Evolutionary conservation across 2,329 filamentous ascomycete genomes (phyloP).

Genomic region (Neoarthrinium moseri): DNA sequence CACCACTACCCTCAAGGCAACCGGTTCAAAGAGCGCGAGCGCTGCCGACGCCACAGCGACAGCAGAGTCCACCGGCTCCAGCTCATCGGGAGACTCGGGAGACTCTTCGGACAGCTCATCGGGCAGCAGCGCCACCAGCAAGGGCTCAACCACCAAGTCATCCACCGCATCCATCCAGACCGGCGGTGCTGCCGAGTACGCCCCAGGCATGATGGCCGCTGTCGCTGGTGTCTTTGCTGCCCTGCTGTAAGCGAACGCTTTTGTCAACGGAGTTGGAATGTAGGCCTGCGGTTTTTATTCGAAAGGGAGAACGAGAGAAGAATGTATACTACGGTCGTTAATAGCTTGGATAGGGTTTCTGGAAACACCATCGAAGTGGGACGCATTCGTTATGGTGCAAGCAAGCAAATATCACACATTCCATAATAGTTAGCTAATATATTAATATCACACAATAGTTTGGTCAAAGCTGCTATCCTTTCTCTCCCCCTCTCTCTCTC

Average conservation of each 20-base stretch:
- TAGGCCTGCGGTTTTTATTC: no score
- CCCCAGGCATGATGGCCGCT: slow-evolving; percentile 20
- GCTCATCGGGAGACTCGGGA: neutral
- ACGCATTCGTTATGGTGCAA: no score
- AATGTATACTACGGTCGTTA: neutral
- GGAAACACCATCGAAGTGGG: neutral
- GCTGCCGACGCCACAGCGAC: slow-evolving; percentile 3
- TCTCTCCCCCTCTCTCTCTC: no score
- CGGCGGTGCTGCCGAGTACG: slow-evolving; percentile 12
- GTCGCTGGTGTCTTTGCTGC: slow-evolving; percentile 23
- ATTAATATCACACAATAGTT: no score
- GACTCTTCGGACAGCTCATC: neutral
- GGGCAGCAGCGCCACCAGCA: neutral
- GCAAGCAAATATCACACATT: no score
- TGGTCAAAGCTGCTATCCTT: neutral
- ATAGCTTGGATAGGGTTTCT: no score
- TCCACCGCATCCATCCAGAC: slow-evolving; percentile 1
- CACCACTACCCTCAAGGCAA: slow-evolving; percentile 11
- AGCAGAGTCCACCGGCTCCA: slow-evolving; percentile 6
- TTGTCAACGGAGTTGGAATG: no score
- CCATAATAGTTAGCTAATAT: no score
- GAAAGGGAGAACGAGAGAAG: neutral
- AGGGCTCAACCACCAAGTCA: slow-evolving; percentile 12
- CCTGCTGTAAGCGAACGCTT: slow-evolving; percentile 22
- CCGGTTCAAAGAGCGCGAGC: neutral